Conservation (phyloP, 495 filamentous ascomycete species). For the Delitschia confertaspora region DNA sequence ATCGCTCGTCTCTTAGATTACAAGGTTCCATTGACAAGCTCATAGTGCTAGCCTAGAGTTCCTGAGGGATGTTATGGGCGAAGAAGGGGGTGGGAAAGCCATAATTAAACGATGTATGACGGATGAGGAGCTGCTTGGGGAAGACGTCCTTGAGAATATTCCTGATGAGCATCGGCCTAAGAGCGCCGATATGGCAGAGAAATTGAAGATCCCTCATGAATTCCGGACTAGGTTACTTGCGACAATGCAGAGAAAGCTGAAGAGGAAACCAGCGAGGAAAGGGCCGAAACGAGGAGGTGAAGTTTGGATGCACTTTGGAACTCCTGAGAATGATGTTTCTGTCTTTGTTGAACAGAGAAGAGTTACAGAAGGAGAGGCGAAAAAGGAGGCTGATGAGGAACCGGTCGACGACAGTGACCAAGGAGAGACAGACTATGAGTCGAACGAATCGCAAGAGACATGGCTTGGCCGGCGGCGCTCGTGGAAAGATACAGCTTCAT, state of each 20-base stretch:
- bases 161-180: slow-evolving; percentile 40
- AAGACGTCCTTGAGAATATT: slow-evolving; percentile 28
- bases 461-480: slow-evolving; percentile 3
- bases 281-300: slow-evolving; percentile 36
- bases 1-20: slow-evolving; percentile 25
- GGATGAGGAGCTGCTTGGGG: slow-evolving; percentile 38
- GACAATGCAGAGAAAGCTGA: slow-evolving; percentile 29
- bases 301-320: slow-evolving; percentile 46
- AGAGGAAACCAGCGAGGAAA: slow-evolving; percentile 15
- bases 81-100: slow-evolving; percentile 27
- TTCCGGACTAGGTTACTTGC: slow-evolving; percentile 35
- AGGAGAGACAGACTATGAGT: slow-evolving; percentile 32
- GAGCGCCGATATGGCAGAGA: slow-evolving; percentile 40
- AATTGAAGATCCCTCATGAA: slow-evolving; percentile 43
- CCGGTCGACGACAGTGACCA: slow-evolving; percentile 24
- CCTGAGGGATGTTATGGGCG: slow-evolving; percentile 37
- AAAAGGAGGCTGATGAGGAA: slow-evolving; percentile 27
- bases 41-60: slow-evolving; percentile 41
- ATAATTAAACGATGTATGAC: slow-evolving; percentile 35
- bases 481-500: background rate
- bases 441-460: background rate
- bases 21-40: background rate
- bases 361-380: slow-evolving; percentile 33
- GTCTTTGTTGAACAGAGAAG: slow-evolving; percentile 37
- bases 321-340: slow-evolving; percentile 41